Evolutionary conservation across 1,139 yeast genomes (phyloP).

Genomic region (Starmera stellimalicola): DNA sequence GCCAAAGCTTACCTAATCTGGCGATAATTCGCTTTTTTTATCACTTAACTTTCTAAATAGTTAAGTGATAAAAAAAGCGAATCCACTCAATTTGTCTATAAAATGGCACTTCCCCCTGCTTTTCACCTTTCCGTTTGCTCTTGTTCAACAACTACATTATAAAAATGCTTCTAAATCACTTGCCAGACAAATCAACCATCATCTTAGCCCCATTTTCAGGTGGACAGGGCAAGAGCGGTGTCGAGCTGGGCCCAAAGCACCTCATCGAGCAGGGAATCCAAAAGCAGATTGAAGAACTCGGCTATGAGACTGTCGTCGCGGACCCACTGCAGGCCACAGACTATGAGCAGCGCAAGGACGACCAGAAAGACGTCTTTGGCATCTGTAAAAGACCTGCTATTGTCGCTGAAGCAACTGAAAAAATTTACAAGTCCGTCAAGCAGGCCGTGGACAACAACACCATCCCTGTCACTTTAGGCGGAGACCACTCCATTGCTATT

Average conservation of each 20-base stretch:
- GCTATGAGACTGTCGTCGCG: conserved; percentile 56
- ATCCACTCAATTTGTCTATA: conserved; percentile 7
- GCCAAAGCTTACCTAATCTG: too few relatives aligned
- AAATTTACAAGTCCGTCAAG: conserved; percentile 54
- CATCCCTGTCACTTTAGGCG: conserved; percentile 84
- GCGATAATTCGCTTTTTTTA: conserved; percentile 3
- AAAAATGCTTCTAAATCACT: background rate
- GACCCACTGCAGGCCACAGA: conserved; percentile 48
- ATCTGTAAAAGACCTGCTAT: conserved; percentile 65
- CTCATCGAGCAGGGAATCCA: conserved; percentile 65
- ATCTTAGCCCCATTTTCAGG: conserved; percentile 89
- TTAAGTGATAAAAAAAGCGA: conserved; percentile 20
- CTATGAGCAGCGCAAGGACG: conserved; percentile 29
- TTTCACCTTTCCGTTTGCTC: background rate
- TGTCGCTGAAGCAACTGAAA: conserved; percentile 66
- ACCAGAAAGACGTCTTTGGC: conserved; percentile 33
- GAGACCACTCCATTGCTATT: conserved; percentile 94
- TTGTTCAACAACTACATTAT: background rate
- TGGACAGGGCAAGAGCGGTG: conserved; percentile 95
- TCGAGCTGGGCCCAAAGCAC: conserved; percentile 86
- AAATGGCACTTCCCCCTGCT: conserved; percentile 3
- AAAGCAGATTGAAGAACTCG: conserved; percentile 51
- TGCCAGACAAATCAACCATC: conserved; percentile 42
- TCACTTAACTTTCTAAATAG: conserved; percentile 1
- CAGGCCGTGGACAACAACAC: conserved; percentile 37